Percentiles rank a stretch among this genome's conserved stretches.
Evolutionary conservation across 2,329 filamentous ascomycete genomes (phyloP).

Genomic region (Microsporum canis): DNA sequence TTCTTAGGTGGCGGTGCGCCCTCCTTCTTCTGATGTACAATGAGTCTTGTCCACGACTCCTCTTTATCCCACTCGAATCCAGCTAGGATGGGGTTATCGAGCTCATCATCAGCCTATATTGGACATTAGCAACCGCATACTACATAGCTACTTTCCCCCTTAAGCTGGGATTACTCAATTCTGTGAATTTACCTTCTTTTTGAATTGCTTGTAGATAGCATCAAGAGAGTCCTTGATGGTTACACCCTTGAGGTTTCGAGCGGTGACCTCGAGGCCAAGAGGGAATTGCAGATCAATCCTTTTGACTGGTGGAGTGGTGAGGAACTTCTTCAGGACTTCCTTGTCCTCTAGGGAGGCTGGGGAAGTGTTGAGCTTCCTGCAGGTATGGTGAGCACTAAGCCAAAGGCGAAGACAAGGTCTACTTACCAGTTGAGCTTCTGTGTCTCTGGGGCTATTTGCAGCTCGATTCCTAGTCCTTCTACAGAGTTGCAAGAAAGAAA

Average conservation of each 20-base stretch:
- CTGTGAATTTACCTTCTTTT: conserved; percentile 71
- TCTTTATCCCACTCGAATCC: conserved; percentile 97
- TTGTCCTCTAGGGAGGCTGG: conserved; percentile 68
- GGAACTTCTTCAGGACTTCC: conserved; percentile 66
- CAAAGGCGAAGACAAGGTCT: not conserved
- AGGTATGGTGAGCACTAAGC: not conserved
- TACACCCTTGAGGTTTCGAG: conserved; percentile 84
- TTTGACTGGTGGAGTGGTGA: conserved; percentile 75
- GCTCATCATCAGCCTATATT: conserved; percentile 72
- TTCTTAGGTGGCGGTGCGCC: conserved; percentile 46
- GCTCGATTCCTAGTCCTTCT: conserved; percentile 64
- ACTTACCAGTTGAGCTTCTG: conserved; percentile 80
- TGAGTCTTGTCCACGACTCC: conserved; percentile 75
- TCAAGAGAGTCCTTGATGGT: conserved; percentile 96
- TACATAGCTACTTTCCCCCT: no score
- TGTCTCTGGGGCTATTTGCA: conserved; percentile 68
- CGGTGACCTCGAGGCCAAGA: conserved; percentile 73
- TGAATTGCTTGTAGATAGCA: conserved; percentile 90
- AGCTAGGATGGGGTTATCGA: conserved; percentile 74
- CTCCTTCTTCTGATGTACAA: conserved; percentile 74
- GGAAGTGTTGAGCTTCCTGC: conserved; percentile 89
- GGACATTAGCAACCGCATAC: not conserved
- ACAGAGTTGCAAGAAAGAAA: conserved; percentile 8
- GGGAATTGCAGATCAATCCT: conserved; percentile 91
- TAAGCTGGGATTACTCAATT: not conserved